Evolutionary conservation across 2,329 filamentous ascomycete genomes (phyloP).

Genomic region (Penicillium crustosum): DNA sequence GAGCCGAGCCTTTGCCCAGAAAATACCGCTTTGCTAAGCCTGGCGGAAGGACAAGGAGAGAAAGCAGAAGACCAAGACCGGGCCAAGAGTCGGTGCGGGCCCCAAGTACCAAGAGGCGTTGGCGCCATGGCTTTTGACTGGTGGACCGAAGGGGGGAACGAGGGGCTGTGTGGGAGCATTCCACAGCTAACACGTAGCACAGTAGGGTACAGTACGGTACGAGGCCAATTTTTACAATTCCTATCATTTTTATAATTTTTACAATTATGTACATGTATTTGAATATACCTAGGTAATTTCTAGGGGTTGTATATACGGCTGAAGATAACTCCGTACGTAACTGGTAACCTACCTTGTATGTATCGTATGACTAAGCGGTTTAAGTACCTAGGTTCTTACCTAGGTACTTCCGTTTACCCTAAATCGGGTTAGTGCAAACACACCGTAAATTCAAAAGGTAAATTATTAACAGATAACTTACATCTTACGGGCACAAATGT

Average conservation of each 20-base stretch:
- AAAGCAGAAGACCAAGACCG: slow-evolving; percentile 33
- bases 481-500: background rate
- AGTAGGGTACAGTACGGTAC: slow-evolving; percentile 7
- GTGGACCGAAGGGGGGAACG: slow-evolving; percentile 8
- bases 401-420: background rate
- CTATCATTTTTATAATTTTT: background rate
- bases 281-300: background rate
- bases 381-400: no score
- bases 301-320: background rate
- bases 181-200: slow-evolving; percentile 11
- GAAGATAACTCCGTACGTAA: background rate
- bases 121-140: slow-evolving; percentile 16
- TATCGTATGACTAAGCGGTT: background rate
- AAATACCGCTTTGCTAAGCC: slow-evolving; percentile 32
- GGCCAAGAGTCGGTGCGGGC: slow-evolving; percentile 36
- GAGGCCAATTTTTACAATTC: background rate
- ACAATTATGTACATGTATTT: background rate
- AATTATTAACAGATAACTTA: background rate
- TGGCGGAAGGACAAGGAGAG: slow-evolving; percentile 34
- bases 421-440: slow-evolving; percentile 1
- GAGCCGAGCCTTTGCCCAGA: slow-evolving; percentile 40
- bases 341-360: background rate
- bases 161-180: slow-evolving; percentile 23
- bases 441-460: background rate
- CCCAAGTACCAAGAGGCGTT: slow-evolving; percentile 18